Base-by-base conservation (phyloP, 352 stramenopile species). In the Globisporangium parvum region DNA sequence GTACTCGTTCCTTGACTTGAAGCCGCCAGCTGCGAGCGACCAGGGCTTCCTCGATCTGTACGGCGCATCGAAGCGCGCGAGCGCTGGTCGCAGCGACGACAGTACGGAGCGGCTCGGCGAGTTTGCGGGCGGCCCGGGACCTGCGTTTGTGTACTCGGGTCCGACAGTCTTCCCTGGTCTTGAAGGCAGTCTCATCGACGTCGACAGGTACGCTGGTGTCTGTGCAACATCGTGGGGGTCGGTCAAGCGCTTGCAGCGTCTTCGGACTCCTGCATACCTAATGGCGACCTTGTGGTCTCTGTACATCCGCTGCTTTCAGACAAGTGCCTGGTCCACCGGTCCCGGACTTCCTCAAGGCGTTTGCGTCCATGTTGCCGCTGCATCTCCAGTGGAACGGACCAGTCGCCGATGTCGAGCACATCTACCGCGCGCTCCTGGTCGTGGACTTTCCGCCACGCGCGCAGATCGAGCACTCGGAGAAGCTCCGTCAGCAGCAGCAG, bases 331-430 rank as follows among this genome's bases (percentile, higher is more conserved):
- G 83, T 42, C 82, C 85, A 40, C 81, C 85, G 8, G 48, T 95
- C 18, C 85, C 85, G n/a, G 77, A 92, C 37, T 95, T 92, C 54
- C 62, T 95, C 37, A 91, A 92, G 54, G 77, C 88, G 42, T 95
- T 93, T 66, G 85, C 85, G 11, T 57, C 65, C 24, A 88, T 93
- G 80, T 56, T 95, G 47, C 85, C 85, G 18, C 63, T 95, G 21
- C 79, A 82, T 48, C 53, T 91, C 37, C 75, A 82, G n/a, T 95
- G 85, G 85, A 93, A 95, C 50, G 85, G 85, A 17, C 85, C 85
- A 18, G 88, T 95, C 47, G 85, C 85, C 14, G 85, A 95, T 46
- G 82, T 91, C 1, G 85, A 95, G 55, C 84, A 93, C 55, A 87
- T 95, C 46, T 91, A 83, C 66, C 82, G 83, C 41, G 83, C 83